These are phyloP conservation scores for Colletotrichum gloeosporioides DNA, from an alignment of 2,329 filamentous ascomycete species.

Conservation along the genomic window DNA sequence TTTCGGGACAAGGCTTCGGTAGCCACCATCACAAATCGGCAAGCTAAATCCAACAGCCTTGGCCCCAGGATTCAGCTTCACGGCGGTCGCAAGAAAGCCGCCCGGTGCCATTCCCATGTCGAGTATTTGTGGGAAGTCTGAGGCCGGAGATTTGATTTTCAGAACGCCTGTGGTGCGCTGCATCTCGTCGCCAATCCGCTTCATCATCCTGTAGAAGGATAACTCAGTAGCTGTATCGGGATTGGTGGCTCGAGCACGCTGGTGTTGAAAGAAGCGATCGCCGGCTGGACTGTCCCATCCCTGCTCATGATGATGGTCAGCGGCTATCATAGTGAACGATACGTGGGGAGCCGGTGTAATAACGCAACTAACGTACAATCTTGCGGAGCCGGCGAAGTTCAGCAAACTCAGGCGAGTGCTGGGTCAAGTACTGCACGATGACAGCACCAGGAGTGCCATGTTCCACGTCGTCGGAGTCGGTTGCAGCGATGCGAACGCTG, in stretches of 20 bases:
- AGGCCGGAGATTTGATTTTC: neutral
- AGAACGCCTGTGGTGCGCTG: neutral
- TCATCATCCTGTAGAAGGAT: neutral
- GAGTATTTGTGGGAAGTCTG: neutral
- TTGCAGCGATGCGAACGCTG: neutral
- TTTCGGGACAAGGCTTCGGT: neutral
- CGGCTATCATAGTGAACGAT: neutral
- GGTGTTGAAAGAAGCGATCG: neutral
- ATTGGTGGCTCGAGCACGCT: neutral
- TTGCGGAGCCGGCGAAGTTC: neutral
- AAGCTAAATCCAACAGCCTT: neutral
- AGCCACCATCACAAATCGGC: neutral
- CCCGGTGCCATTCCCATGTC: neutral
- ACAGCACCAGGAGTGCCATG: neutral
- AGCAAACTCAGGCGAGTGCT: neutral
- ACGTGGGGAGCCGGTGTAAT: neutral
- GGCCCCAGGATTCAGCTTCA: neutral
- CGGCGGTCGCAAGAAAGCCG: neutral
- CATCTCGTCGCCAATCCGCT: neutral
- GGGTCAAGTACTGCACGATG: neutral
- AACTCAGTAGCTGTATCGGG: fast-evolving
- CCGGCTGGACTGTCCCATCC: neutral
- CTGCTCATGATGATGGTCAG: neutral
- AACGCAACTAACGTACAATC: neutral
- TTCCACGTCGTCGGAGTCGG: neutral